Percentiles rank a stretch among this genome's conserved stretches.
phyloP scores from a whole-genome alignment of 164 flowering plant species.

The Platanus orientalis region DNA sequence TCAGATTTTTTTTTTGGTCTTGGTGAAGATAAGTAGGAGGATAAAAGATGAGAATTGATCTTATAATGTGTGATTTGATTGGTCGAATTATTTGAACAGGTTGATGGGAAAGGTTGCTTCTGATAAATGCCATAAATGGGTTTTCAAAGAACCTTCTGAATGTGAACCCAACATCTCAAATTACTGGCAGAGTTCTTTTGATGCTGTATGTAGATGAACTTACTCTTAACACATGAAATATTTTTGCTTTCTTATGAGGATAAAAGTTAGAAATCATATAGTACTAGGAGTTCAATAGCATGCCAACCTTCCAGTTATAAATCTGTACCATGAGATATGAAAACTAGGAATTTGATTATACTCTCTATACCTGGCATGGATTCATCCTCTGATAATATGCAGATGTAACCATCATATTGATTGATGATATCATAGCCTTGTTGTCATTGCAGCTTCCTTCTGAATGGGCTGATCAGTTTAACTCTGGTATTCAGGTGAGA shows the following conservation, averaged over 20 bases:
- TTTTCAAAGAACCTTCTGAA: slow-evolving; percentile 95
- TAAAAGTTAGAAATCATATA: too few relatives aligned
- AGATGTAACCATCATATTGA: background rate
- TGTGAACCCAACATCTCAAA: slow-evolving; percentile 90
- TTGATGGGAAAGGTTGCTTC: slow-evolving; percentile 99
- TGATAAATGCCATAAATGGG: slow-evolving; percentile 99
- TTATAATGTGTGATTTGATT: slow-evolving; percentile 13
- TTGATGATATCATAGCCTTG: background rate
- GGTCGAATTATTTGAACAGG: slow-evolving; percentile 45
- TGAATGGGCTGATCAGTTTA: slow-evolving; percentile 99
- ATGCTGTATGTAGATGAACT: slow-evolving; percentile 67
- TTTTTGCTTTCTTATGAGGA: too few relatives aligned
- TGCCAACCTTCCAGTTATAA: too few relatives aligned
- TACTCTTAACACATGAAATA: slow-evolving; percentile 1
- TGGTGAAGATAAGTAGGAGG: background rate
- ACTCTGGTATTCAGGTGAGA: slow-evolving; percentile 90
- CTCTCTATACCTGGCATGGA: background rate
- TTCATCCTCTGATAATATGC: background rate
- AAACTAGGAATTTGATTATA: background rate
- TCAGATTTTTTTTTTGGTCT: background rate
- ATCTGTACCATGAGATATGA: background rate
- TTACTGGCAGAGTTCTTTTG: slow-evolving; percentile 99
- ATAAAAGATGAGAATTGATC: background rate
- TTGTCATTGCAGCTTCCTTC: slow-evolving; percentile 77
- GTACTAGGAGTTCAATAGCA: too few relatives aligned